Evolutionary conservation across 805 yeast species (phyloP).

Genomic region (Kazachstania bromeliacearum): DNA sequence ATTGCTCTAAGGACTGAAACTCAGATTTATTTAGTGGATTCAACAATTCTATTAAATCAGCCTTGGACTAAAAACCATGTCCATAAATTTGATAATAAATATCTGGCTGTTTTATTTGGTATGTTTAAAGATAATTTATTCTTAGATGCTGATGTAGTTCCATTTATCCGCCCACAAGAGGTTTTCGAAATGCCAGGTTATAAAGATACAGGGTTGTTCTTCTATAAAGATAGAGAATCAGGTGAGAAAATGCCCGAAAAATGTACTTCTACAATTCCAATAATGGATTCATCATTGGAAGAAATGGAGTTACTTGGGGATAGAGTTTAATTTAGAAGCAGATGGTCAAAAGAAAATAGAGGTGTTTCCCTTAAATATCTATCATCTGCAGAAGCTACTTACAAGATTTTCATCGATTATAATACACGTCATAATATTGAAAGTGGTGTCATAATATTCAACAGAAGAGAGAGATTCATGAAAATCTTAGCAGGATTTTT

Average conservation of each 20-base stretch:
- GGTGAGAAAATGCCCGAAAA: constrained; percentile 15
- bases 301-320: constrained; percentile 17
- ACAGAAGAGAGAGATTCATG: constrained; percentile 16
- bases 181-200: constrained; percentile 23
- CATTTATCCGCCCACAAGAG: constrained; percentile 31
- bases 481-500: constrained; percentile 7
- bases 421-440: constrained; percentile 24
- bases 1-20: constrained; percentile 11
- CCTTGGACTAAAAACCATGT: constrained; percentile 11
- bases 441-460: constrained; percentile 26
- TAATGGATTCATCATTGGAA: constrained; percentile 21
- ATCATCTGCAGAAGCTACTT: constrained; percentile 13
- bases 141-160: constrained; percentile 46
- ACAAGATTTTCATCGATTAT: constrained; percentile 15
- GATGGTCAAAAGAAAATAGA: constrained; percentile 1
- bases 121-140: constrained; percentile 43
- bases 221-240: constrained; percentile 27
- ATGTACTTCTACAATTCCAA: constrained; percentile 20
- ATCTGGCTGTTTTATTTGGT: constrained; percentile 48
- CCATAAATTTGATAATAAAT: constrained; percentile 33
- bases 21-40: constrained; percentile 18
- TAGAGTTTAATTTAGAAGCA: constrained; percentile 3
- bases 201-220: constrained; percentile 18
- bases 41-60: constrained; percentile 12
- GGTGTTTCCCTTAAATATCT: background rate